Evolutionary conservation across 2,329 filamentous ascomycete genomes (phyloP).

Genomic region (Pseudogymnoascus sp.): DNA sequence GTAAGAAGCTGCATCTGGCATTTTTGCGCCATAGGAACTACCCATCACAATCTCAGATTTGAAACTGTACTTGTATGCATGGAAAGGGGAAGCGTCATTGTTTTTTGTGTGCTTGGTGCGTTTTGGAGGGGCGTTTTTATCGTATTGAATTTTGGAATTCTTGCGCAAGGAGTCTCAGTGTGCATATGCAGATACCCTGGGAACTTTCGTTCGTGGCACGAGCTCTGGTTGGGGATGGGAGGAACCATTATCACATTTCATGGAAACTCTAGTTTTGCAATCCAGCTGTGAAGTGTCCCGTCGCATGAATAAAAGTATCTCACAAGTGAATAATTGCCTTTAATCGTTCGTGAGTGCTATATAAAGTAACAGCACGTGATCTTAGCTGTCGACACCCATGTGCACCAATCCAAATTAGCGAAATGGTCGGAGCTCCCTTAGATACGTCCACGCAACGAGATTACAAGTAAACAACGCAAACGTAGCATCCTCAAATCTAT

Average conservation of each 20-base stretch:
- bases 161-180: slow-evolving; percentile 5
- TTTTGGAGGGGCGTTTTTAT: neutral
- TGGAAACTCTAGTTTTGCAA: neutral
- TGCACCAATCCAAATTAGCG: slow-evolving; percentile 9
- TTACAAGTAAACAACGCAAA: slow-evolving; percentile 7
- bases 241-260: neutral
- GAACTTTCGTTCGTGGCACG: neutral
- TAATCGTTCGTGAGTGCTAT: neutral
- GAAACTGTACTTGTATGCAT: slow-evolving; percentile 6
- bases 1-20: neutral
- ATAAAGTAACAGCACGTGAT: neutral
- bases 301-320: neutral
- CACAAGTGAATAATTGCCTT: neutral
- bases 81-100: neutral
- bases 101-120: neutral
- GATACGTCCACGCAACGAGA: neutral
- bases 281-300: neutral
- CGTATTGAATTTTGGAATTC: slow-evolving; percentile 2
- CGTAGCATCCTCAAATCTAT: slow-evolving; percentile 3
- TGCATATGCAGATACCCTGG: slow-evolving; percentile 7
- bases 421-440: slow-evolving; percentile 5
- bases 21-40: neutral
- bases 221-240: neutral
- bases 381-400: neutral
- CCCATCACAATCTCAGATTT: neutral